These are phyloP conservation scores for Zygotorulaspora mrakii DNA, from an alignment of 1,139 yeast species.

Conservation along the genomic window DNA sequence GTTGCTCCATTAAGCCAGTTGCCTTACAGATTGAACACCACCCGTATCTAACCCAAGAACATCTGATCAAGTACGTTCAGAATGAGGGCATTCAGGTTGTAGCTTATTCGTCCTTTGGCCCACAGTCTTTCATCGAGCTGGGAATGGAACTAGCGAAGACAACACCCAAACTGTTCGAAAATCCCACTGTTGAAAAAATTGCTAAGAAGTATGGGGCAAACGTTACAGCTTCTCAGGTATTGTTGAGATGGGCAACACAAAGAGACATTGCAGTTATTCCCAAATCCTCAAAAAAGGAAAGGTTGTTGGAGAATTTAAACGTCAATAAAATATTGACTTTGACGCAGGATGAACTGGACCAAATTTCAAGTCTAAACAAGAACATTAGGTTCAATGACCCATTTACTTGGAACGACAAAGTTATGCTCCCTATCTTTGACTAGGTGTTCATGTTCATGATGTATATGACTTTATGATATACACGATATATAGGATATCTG, in stretches of 20 bases:
- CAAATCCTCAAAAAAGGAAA: slow-evolving; percentile 61
- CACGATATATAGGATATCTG: too few relatives aligned
- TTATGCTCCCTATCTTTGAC: slow-evolving; percentile 36
- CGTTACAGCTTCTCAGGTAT: slow-evolving; percentile 57
- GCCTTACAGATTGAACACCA: slow-evolving; percentile 87
- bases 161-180: slow-evolving; percentile 54
- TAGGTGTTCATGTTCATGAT: slow-evolving; percentile 13
- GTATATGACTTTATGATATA: too few relatives aligned
- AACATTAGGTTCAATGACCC: slow-evolving; percentile 84
- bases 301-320: slow-evolving; percentile 55
- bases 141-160: slow-evolving; percentile 49
- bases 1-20: slow-evolving; percentile 70
- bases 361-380: slow-evolving; percentile 56
- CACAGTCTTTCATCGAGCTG: slow-evolving; percentile 67
- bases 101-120: slow-evolving; percentile 85
- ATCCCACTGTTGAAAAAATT: slow-evolving; percentile 49
- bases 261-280: slow-evolving; percentile 70
- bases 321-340: slow-evolving; percentile 51
- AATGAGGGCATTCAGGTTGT: slow-evolving; percentile 62
- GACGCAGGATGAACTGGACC: slow-evolving; percentile 50
- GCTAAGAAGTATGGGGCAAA: slow-evolving; percentile 46
- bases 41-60: slow-evolving; percentile 80
- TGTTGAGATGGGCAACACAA: slow-evolving; percentile 80
- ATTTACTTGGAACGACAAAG: slow-evolving; percentile 54
- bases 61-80: slow-evolving; percentile 61